phyloP scores from a whole-genome alignment of 495 filamentous ascomycete genomes.

The Glarea lozoyensis region DNA sequence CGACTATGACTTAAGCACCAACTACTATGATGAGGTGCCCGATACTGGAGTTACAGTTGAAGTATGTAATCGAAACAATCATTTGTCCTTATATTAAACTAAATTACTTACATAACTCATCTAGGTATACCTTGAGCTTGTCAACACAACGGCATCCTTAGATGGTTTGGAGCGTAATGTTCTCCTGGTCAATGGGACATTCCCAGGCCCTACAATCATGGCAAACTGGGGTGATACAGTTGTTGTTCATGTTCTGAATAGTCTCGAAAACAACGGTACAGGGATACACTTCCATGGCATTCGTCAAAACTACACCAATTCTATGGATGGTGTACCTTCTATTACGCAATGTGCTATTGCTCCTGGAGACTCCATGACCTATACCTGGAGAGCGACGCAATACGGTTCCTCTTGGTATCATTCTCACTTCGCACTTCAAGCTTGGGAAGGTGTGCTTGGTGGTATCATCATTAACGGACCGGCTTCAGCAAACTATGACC shows the following conservation, averaged over 20 bases:
- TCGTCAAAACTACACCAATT: constrained; percentile 47
- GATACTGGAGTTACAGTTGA: constrained; percentile 34
- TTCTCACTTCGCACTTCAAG: constrained; percentile 32
- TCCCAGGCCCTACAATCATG: constrained; percentile 22
- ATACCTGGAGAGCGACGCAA: constrained; percentile 35
- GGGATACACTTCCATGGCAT: constrained; percentile 59
- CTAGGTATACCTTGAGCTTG: constrained; percentile 32
- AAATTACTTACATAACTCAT: background rate
- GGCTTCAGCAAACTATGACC: constrained; percentile 29
- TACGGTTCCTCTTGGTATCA: constrained; percentile 37
- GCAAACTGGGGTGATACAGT: constrained; percentile 34
- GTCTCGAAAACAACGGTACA: constrained; percentile 14
- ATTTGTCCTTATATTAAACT: background rate
- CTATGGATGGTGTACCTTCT: constrained; percentile 53
- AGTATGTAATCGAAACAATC: constrained; percentile 2
- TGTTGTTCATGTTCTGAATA: constrained; percentile 10
- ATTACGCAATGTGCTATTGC: constrained; percentile 59
- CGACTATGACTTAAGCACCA: constrained; percentile 43
- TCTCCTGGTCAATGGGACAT: constrained; percentile 16
- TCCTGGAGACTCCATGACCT: constrained; percentile 36
- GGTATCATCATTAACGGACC: constrained; percentile 39
- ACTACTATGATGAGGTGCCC: constrained; percentile 40
- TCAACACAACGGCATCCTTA: constrained; percentile 34
- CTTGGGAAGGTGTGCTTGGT: constrained; percentile 46
- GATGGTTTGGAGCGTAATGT: constrained; percentile 36